Conservation (phyloP, 495 filamentous ascomycete genomes). For the Parmelia sp. region DNA sequence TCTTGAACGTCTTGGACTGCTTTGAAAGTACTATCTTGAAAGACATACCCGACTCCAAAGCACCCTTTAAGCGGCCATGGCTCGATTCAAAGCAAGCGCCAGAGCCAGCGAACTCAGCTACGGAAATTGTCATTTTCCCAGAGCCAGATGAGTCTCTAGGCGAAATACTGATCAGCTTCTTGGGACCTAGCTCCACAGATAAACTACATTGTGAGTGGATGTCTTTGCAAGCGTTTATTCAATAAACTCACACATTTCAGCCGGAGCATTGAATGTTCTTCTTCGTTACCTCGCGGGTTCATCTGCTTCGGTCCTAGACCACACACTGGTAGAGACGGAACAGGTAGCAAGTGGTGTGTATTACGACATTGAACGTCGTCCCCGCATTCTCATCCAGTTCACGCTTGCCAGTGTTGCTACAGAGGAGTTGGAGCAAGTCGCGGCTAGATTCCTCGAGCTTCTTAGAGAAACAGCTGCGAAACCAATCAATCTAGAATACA, state of each 20-base stretch:
- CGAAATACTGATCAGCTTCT: constrained; percentile 73
- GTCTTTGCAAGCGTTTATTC: background rate
- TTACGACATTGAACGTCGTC: constrained; percentile 67
- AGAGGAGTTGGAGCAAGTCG: constrained; percentile 72
- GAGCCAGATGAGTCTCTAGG: constrained; percentile 93
- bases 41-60: constrained; percentile 64
- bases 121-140: constrained; percentile 82
- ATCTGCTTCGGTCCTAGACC: constrained; percentile 85
- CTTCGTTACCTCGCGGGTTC: constrained; percentile 85
- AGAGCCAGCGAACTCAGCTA: constrained; percentile 56
- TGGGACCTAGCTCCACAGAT: constrained; percentile 76
- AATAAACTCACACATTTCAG: constrained; percentile 28
- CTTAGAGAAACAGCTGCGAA: constrained; percentile 72
- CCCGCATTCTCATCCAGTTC: constrained; percentile 77
- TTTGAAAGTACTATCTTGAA: constrained; percentile 84
- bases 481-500: constrained; percentile 79
- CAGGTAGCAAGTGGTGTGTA: constrained; percentile 78
- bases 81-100: constrained; percentile 76
- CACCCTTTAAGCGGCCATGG: constrained; percentile 85
- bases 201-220: constrained; percentile 41
- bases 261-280: constrained; percentile 66
- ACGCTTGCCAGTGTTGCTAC: constrained; percentile 79
- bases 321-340: constrained; percentile 87
- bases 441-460: constrained; percentile 77
- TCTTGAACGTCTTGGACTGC: constrained; percentile 71